phyloP scores from a whole-genome alignment of 1,284 basidiomycete species.

The Boletus sp. region DNA sequence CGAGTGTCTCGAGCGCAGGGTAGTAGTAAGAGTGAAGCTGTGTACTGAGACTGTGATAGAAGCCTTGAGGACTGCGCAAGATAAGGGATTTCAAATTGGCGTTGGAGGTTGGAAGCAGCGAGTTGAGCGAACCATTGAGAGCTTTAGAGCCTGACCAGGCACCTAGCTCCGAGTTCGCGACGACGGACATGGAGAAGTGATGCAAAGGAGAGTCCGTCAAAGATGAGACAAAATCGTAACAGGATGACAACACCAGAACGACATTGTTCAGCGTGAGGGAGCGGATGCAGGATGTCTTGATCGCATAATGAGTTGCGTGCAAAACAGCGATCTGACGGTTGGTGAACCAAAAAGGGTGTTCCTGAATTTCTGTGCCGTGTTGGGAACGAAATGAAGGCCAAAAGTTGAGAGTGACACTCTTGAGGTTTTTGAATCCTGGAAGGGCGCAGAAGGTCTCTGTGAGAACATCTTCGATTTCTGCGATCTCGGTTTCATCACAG shows the following conservation, averaged over 20 bases:
- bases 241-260: slow-evolving; percentile 21
- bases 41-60: slow-evolving; percentile 27
- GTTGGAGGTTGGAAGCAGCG: slow-evolving; percentile 25
- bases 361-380: slow-evolving; percentile 24
- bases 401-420: slow-evolving; percentile 26
- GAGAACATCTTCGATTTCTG: slow-evolving; percentile 31
- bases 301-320: slow-evolving; percentile 24
- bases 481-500: slow-evolving; percentile 30
- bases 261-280: slow-evolving; percentile 30
- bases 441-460: slow-evolving; percentile 29
- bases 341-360: slow-evolving; percentile 32
- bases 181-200: slow-evolving; percentile 30
- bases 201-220: slow-evolving; percentile 27
- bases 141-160: slow-evolving; percentile 32
- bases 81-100: slow-evolving; percentile 22
- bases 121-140: slow-evolving; percentile 25
- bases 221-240: slow-evolving; percentile 30
- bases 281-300: slow-evolving; percentile 22
- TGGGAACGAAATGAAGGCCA: slow-evolving; percentile 32
- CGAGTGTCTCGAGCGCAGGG: slow-evolving; percentile 27
- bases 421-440: slow-evolving; percentile 21
- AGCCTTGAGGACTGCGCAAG: slow-evolving; percentile 27
- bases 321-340: slow-evolving; percentile 27
- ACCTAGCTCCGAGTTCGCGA: slow-evolving; percentile 30
- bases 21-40: slow-evolving; percentile 23